These are phyloP conservation scores for Rhodotorula kratochvilovae DNA, from an alignment of 768 basidiomycete genomes.

Conservation along the genomic window DNA sequence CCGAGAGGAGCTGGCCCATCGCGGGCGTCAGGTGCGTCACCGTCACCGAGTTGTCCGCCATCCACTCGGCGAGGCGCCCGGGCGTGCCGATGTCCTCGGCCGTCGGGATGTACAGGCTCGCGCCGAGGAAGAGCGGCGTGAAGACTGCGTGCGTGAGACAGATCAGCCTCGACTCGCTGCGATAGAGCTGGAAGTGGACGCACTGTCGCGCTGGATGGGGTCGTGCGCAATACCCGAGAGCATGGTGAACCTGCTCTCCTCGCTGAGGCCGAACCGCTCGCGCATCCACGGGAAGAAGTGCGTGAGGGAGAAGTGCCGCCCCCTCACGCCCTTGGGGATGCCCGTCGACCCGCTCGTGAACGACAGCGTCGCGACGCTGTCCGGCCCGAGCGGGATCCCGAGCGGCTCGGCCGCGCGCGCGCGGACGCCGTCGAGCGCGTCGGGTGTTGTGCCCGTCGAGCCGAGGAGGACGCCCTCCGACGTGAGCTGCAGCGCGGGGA, in stretches of 20 bases:
- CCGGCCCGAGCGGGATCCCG: constrained; percentile 81
- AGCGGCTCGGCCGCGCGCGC: constrained; percentile 67
- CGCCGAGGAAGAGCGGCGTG: constrained; percentile 95
- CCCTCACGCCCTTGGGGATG: constrained; percentile 95
- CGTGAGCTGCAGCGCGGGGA: constrained; percentile 77
- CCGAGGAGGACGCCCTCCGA: constrained; percentile 63
- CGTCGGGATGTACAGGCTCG: constrained; percentile 89
- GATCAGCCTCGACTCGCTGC: not conserved
- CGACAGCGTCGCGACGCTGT: constrained; percentile 85
- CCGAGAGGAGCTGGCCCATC: constrained; percentile 96
- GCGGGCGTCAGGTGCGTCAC: constrained; percentile 98
- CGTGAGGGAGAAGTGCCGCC: constrained; percentile 89
- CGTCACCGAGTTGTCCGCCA: constrained; percentile 83
- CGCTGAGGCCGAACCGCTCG: constrained; percentile 67
- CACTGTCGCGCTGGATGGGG: constrained; percentile 97
- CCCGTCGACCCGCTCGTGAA: constrained; percentile 98
- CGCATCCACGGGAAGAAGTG: constrained; percentile 99
- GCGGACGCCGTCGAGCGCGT: constrained; percentile 58
- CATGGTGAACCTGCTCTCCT: constrained; percentile 89
- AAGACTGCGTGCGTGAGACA: constrained; percentile 65
- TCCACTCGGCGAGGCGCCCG: constrained; percentile 95
- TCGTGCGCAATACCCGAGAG: constrained; percentile 98
- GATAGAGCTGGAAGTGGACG: constrained; percentile 48
- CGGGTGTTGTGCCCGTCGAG: constrained; percentile 54
- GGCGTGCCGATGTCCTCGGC: constrained; percentile 95